These are phyloP conservation scores for Acacia crassicarpa DNA, from an alignment of 306 rosid genomes.

Conservation along the genomic window DNA sequence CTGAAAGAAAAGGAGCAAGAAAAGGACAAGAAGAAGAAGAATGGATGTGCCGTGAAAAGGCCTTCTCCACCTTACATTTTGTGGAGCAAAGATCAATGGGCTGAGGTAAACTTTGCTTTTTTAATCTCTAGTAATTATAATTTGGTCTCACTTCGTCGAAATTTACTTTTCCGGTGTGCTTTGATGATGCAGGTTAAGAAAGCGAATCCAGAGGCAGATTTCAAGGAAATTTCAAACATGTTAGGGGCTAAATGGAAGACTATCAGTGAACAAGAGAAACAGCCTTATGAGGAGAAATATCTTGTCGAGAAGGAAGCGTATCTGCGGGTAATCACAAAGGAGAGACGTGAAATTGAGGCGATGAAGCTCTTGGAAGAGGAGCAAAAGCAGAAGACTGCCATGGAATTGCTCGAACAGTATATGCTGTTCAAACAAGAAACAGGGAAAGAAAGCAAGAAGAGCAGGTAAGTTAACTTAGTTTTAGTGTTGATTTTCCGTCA, in stretches of 20 bases:
- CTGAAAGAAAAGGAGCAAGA: conserved; percentile 60
- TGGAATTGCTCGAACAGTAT: conserved; percentile 91
- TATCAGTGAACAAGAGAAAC: conserved; percentile 68
- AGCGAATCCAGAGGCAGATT: conserved; percentile 81
- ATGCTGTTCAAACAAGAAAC: conserved; percentile 79
- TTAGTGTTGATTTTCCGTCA: not conserved
- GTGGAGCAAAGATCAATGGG: conserved; percentile 93
- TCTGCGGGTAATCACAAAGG: conserved; percentile 58
- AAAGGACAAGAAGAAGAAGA: conserved; percentile 59
- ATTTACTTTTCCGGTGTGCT: not conserved
- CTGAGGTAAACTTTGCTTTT: conserved; percentile 47
- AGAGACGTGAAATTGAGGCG: conserved; percentile 87
- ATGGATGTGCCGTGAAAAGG: conserved; percentile 64
- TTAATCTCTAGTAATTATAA: no score
- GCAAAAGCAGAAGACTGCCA: conserved; percentile 83
- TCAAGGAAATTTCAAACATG: conserved; percentile 69
- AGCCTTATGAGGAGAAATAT: conserved; percentile 84
- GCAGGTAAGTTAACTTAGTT: conserved; percentile 37
- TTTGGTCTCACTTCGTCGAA: not conserved
- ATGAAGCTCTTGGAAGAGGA: conserved; percentile 85
- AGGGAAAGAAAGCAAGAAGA: conserved; percentile 63
- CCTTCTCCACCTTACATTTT: conserved; percentile 80
- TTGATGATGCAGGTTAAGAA: conserved; percentile 65
- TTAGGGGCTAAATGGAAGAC: conserved; percentile 90
- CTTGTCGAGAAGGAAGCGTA: conserved; percentile 73